These are phyloP conservation scores for Hypoxylon trugodes DNA, from an alignment of 495 filamentous ascomycete genomes.

Conservation along the genomic window DNA sequence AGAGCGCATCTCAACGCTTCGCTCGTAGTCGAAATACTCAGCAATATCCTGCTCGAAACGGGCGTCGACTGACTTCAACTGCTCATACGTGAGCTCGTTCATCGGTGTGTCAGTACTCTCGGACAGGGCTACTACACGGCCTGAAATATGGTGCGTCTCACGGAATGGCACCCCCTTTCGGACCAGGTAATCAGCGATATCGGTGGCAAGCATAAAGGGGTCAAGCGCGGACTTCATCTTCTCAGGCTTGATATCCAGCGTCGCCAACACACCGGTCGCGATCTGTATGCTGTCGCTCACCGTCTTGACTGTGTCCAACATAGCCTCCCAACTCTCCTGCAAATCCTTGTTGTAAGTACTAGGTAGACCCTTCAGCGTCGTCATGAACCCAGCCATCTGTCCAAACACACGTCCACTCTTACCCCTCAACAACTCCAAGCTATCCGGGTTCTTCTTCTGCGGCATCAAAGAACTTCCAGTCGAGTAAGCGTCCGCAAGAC, in stretches of 20 bases:
- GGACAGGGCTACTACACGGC: slow-evolving; percentile 71
- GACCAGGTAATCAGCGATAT: slow-evolving; percentile 91
- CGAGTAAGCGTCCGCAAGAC: slow-evolving; percentile 84
- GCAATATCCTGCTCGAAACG: slow-evolving; percentile 81
- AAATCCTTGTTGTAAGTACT: slow-evolving; percentile 96
- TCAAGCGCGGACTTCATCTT: slow-evolving; percentile 81
- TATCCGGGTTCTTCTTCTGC: slow-evolving; percentile 85
- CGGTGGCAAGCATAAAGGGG: slow-evolving; percentile 74
- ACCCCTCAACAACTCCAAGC: slow-evolving; percentile 85
- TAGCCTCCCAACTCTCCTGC: slow-evolving; percentile 87
- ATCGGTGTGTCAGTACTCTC: slow-evolving; percentile 77
- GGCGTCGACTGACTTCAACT: slow-evolving; percentile 73
- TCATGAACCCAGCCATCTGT: slow-evolving; percentile 88
- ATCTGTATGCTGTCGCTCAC: slow-evolving; percentile 87
- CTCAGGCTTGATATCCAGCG: slow-evolving; percentile 72
- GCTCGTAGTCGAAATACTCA: slow-evolving; percentile 83
- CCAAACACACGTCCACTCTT: slow-evolving; percentile 88
- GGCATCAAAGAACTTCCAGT: slow-evolving; percentile 91
- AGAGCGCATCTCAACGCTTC: slow-evolving; percentile 82
- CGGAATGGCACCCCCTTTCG: slow-evolving; percentile 85
- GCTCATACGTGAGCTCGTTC: slow-evolving; percentile 75
- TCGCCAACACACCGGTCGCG: slow-evolving; percentile 81
- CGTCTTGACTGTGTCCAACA: slow-evolving; percentile 90
- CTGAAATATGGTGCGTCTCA: slow-evolving; percentile 91
- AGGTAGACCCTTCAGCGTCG: slow-evolving; percentile 86